These are phyloP conservation scores for Atkinsonella texensis DNA, from an alignment of 2,329 filamentous ascomycete species.

Conservation along the genomic window DNA sequence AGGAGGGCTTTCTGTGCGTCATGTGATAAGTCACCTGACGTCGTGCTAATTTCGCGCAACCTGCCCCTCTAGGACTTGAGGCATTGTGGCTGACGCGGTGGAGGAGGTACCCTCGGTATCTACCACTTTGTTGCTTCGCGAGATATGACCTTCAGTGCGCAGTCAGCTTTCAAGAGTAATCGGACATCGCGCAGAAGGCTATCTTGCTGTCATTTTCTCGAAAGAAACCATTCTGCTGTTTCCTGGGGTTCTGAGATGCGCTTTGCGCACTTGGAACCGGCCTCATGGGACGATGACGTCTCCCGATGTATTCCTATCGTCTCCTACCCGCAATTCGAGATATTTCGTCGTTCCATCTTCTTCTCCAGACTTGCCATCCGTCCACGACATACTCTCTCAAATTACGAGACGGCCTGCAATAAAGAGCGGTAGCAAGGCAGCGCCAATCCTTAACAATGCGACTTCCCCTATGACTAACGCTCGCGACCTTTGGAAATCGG, in stretches of 20 bases:
- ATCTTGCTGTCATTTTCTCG: background rate
- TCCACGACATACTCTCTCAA: constrained; percentile 35
- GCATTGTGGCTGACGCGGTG: constrained; percentile 2
- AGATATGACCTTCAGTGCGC: background rate
- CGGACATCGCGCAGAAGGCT: background rate
- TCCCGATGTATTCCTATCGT: constrained; percentile 20
- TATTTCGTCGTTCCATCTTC: constrained; percentile 28
- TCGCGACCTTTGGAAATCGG: constrained; percentile 23
- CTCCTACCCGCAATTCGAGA: constrained; percentile 19
- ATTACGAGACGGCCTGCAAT: constrained; percentile 19
- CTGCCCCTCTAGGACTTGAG: background rate
- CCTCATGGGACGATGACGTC: constrained; percentile 20
- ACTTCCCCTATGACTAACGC: constrained; percentile 30
- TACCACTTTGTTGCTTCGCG: background rate
- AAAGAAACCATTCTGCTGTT: constrained; percentile 17
- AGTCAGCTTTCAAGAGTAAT: background rate
- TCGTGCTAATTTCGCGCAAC: constrained; percentile 18
- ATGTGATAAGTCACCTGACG: constrained; percentile 23
- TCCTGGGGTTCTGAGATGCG: constrained; percentile 27
- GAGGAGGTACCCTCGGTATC: background rate
- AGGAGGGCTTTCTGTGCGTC: constrained; percentile 24
- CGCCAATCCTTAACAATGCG: constrained; percentile 24
- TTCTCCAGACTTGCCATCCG: constrained; percentile 42
- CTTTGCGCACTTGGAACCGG: constrained; percentile 29
- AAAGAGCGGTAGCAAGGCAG: constrained; percentile 24